Evolutionary conservation across 768 basidiomycete species (phyloP), one percentile per base, ranked within the genome.

Genomic region (Boletus edulis): DNA sequence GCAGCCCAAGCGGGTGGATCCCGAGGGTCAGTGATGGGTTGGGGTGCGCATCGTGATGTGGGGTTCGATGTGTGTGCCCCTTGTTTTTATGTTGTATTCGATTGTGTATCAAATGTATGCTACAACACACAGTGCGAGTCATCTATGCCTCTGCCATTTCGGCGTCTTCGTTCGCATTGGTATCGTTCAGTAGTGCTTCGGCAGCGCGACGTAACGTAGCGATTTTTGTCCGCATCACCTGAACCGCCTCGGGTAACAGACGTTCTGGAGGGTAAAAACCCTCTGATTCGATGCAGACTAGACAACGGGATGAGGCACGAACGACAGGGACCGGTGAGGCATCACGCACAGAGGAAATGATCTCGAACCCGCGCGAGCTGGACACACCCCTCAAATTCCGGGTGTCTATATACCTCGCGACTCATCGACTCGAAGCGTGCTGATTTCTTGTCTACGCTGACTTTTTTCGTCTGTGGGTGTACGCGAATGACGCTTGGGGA

Each of bases 401-500:
- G 85, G 71, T 98, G 89, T 58, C 96, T 82, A 42, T 97, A 77
- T 2, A 95, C 95, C 72, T 98, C 95, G 43, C 97, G 79, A 59
- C 86, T 92, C 67, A 99, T 91, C 4, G 85, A 89, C 67, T 99
- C 97, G 54, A 85, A 85, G 32, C 95, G 79, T 18, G 94, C 81
- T 35, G 81, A 78, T 17, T 79, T 71, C 45, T 81, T 72, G 63
- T 91, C 82, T 20, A 90, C 85, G 44, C 76, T 78, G 34, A 89
- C 82, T 51, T 71, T 73, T 63, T 83, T 78, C 20, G 86, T 86
- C 20, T 63, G 68, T 0, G 81, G 77, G 59, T 84, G 75, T 34
- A 91, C 71, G 41, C 78, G 77, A 55, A 94, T 85, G 46, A 93
- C 91, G 3, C 89, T 90, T 0, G 86, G 81, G 2, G 94, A 84